Evolutionary conservation across 1,139 yeast genomes (phyloP), one percentile per base, ranked within the genome.

Genomic region (Candida smagusa): DNA sequence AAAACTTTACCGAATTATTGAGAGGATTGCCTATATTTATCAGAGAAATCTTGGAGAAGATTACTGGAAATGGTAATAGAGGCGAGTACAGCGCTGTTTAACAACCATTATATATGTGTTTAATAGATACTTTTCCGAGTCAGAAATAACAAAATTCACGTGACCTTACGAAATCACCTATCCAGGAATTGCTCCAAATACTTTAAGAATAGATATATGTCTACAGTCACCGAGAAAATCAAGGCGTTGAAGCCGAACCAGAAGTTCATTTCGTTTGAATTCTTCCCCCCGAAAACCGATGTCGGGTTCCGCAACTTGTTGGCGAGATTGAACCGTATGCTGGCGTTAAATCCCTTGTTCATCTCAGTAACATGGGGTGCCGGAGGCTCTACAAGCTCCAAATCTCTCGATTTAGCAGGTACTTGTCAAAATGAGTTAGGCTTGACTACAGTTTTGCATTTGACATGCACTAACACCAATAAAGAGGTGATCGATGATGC

Each of bases 331-430:
- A 79, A 79, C 53, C 81, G 99, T 55, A 84, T 92, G 94, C 79
- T 85, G 53, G 84, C 85, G 3, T 66, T 92, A 46, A 90, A 89
- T 39, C 97, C 97, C 3, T 64, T 84, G 19, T 94, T 92, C 58
- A 82, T 90, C 37, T 87, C 96, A 2, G 84, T 94, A 8, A 94
- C 99, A 0, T 92, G 98, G 97, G 98, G 98, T 22, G 97, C 98
- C 7, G 97, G 97, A 28, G 98, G 98, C 2, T 81, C 95, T 3
- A 89, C 97, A 4, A 81, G 94, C 37, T 84, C 79, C 39, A 89
- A 88, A 63, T 85, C 97, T 0, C 63, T 92, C 43, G 94, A 86
- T 35, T 68, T 92, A 41, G 96, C 97, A 0, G 69, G 79, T 12
- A 74, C 87, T 2, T 84, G 95, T 52, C 88, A 84, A 52, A 69